Evolutionary conservation across 148 eudicot genomes (phyloP).

Genomic region (Diospyros lotus): DNA sequence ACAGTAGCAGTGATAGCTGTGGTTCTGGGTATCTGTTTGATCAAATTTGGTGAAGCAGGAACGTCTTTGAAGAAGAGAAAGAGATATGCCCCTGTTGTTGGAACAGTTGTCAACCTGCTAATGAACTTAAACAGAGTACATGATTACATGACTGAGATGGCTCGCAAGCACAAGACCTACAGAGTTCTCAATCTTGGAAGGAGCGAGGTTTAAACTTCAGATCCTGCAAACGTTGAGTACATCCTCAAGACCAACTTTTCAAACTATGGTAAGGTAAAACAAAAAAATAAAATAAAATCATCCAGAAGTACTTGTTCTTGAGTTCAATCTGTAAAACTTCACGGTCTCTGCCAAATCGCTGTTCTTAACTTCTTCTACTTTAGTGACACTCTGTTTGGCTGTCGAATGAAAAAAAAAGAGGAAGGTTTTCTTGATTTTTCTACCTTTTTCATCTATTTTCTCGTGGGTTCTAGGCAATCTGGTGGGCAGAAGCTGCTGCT

Average conservation of each 20-base stretch:
- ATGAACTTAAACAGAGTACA: conserved; percentile 17
- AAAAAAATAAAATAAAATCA: neutral
- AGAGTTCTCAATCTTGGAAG: conserved; percentile 13
- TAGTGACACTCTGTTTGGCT: too few species aligned
- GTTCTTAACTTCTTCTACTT: too few species aligned
- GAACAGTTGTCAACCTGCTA: conserved; percentile 15
- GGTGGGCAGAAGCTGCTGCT: too few species aligned
- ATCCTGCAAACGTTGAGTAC: conserved; percentile 20
- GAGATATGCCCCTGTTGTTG: conserved; percentile 30
- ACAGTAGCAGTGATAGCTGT: neutral
- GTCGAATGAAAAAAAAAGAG: too few species aligned
- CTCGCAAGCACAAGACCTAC: conserved; percentile 19
- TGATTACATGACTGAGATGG: conserved; percentile 19
- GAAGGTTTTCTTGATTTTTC: too few species aligned
- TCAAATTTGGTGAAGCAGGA: neutral
- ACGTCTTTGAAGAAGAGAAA: neutral
- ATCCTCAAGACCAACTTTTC: conserved; percentile 25
- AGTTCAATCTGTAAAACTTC: too few species aligned
- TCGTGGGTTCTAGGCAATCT: neutral
- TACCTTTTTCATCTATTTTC: neutral
- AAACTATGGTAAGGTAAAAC: conserved; percentile 28
- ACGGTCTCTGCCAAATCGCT: too few species aligned
- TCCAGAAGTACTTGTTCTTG: too few species aligned
- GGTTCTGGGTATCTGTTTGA: conserved; percentile 15
- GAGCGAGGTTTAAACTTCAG: conserved; percentile 20